A percentile compares a stretch with the other conserved stretches of the same genome.
phyloP scores from a whole-genome alignment of 768 basidiomycete genomes.

The Paxillus rubicundulus region DNA sequence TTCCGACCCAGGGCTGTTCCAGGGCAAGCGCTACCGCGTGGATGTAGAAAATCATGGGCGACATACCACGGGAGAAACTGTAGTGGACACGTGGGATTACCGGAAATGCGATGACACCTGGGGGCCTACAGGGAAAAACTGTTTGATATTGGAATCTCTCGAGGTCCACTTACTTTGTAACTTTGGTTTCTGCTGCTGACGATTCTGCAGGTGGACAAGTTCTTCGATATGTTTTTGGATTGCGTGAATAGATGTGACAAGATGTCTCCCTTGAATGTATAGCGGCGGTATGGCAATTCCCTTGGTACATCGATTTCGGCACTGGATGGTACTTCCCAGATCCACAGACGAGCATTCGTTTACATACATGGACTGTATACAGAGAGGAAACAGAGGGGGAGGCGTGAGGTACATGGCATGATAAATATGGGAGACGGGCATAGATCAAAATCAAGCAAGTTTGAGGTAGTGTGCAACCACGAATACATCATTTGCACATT shows the following conservation, averaged over 20 bases:
- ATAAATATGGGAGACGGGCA: neutral
- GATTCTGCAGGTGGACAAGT: slow-evolving; percentile 49
- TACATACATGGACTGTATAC: neutral
- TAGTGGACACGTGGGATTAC: slow-evolving; percentile 77
- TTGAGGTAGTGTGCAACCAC: neutral
- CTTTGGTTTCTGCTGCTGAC: slow-evolving; percentile 2
- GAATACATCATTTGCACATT: neutral
- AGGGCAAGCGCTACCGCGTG: slow-evolving; percentile 62
- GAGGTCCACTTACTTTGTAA: slow-evolving; percentile 46
- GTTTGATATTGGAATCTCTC: slow-evolving; percentile 62
- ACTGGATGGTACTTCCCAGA: neutral
- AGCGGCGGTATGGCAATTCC: neutral
- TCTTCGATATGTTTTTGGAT: slow-evolving; percentile 65
- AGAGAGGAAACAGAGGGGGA: neutral
- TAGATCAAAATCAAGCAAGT: neutral
- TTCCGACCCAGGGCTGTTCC: slow-evolving; percentile 65
- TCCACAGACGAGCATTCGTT: neutral
- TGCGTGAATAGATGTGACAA: slow-evolving; percentile 57
- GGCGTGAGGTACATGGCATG: neutral
- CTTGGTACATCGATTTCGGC: neutral
- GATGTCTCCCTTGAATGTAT: slow-evolving; percentile 56
- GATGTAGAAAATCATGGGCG: slow-evolving; percentile 75
- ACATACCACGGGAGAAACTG: slow-evolving; percentile 72
- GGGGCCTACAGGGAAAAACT: slow-evolving; percentile 75
- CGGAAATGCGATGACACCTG: slow-evolving; percentile 58